Evolutionary conservation across 2,329 filamentous ascomycete genomes (phyloP).

Genomic region (Cadophora sp.): DNA sequence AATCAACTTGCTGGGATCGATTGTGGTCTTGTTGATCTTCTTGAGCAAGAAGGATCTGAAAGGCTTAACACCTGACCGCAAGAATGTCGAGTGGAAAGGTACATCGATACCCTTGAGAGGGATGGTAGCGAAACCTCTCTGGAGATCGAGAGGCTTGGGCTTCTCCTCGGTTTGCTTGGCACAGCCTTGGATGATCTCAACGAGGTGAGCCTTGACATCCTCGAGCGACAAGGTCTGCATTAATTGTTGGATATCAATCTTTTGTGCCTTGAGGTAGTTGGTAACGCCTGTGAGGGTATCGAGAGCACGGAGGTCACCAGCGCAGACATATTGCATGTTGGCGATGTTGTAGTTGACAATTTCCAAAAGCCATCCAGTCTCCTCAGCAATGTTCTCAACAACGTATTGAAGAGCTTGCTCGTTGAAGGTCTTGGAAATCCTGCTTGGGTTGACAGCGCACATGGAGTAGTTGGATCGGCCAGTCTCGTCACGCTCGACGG

Average conservation of each 20-base stretch:
- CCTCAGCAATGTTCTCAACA: constrained; percentile 91
- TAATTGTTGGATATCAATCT: constrained; percentile 94
- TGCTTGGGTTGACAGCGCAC: constrained; percentile 98
- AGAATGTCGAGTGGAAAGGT: constrained; percentile 98
- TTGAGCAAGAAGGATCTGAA: constrained; percentile 98
- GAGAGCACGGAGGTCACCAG: constrained; percentile 73
- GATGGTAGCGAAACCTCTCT: constrained; percentile 96
- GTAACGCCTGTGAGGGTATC: constrained; percentile 73
- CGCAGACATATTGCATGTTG: constrained; percentile 78
- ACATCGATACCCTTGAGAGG: constrained; percentile 97
- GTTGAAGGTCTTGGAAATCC: constrained; percentile 98
- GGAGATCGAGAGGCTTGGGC: constrained; percentile 84
- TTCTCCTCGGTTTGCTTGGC: constrained; percentile 88
- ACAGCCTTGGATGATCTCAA: constrained; percentile 89
- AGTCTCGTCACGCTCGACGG: constrained; percentile 91
- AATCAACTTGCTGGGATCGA: constrained; percentile 94
- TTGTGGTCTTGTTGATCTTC: constrained; percentile 99
- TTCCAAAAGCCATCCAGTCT: constrained; percentile 94
- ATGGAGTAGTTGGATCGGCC: constrained; percentile 98
- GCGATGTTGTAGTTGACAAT: constrained; percentile 94
- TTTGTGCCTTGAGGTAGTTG: constrained; percentile 96
- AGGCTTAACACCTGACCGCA: constrained; percentile 97
- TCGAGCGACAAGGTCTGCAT: constrained; percentile 87
- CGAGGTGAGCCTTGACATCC: constrained; percentile 87
- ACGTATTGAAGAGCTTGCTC: constrained; percentile 97